phyloP scores from a whole-genome alignment of 2,329 filamentous ascomycete species.

The Gyromitra esculenta region DNA sequence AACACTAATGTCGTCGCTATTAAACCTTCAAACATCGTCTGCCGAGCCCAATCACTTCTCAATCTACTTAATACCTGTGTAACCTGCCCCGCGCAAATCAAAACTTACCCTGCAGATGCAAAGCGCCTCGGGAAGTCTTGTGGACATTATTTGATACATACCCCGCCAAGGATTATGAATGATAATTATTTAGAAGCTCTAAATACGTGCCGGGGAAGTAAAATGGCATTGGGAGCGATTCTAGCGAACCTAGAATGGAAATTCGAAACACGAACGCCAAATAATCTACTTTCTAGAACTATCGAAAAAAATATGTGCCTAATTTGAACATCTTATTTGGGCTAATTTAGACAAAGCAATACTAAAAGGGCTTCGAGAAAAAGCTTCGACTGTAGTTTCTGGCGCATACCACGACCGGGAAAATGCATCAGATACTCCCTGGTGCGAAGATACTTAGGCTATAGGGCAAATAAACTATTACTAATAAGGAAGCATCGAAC shows the following conservation, averaged over 20 bases:
- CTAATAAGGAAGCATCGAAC: no score
- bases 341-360: background rate
- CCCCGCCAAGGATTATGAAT: background rate
- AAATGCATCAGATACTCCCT: no score
- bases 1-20: no score
- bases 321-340: background rate
- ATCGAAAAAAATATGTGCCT: background rate
- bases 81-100: background rate
- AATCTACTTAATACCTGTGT: background rate
- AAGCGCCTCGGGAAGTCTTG: background rate
- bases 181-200: background rate
- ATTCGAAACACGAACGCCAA: background rate
- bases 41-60: background rate
- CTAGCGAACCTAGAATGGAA: background rate
- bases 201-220: background rate
- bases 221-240: background rate
- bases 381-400: background rate
- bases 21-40: background rate
- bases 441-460: no score
- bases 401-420: background rate
- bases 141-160: background rate
- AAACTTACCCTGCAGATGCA: background rate
- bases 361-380: background rate
- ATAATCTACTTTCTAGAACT: background rate
- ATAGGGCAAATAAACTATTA: no score